Evolutionary conservation across 768 basidiomycete genomes (phyloP), one percentile per base, ranked within the genome.

Genomic region (Termitomyces sp.): DNA sequence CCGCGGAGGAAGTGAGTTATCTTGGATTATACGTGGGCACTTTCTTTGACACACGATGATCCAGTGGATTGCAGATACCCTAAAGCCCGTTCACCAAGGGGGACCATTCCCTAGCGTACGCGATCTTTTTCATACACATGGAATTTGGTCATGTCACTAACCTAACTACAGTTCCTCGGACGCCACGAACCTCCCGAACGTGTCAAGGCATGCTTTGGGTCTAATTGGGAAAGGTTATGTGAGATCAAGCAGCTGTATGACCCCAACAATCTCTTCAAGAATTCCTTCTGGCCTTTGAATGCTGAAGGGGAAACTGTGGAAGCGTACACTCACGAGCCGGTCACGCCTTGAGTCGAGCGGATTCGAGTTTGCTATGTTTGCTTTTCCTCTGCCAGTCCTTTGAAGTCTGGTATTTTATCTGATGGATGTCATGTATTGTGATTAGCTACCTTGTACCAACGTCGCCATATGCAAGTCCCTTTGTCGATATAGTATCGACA

Each of bases 61-160:
- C 24, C 51, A 92, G 83, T 96, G 93, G 93, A 88, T 96, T 54
- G 70, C 80, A 17, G 81, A 77, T 4, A 89, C 88, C 3, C 76
- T 95, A 54, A 76, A 81, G 58, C 81, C 84, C 1, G 82, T 89
- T 26, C 81, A 85, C 38, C 71, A 84, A 43, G 93, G 93, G 28
- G 92, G 91, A 21, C 87, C 92, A 2, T 80, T 85, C 65, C 93
- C 93, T 6, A 89, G 88, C 60, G 93, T 93, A 57, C 53, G 60
- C 45, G 35, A 12, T 12, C 50, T 30, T 40, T 14, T 28, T 22
- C 24, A 32, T 51, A 45, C 14, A 35, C 19, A 28, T 45, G 28
- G 21, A 17, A 17, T 58, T 46, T 30, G 58, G 53, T 53, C 52
- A 30, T 45, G 47, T 53, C 45, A 38, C 61, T 61, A 53, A 50